Conservation (phyloP, 139 green algal genomes). For the Pseudopediastrum boryanum region DNA sequence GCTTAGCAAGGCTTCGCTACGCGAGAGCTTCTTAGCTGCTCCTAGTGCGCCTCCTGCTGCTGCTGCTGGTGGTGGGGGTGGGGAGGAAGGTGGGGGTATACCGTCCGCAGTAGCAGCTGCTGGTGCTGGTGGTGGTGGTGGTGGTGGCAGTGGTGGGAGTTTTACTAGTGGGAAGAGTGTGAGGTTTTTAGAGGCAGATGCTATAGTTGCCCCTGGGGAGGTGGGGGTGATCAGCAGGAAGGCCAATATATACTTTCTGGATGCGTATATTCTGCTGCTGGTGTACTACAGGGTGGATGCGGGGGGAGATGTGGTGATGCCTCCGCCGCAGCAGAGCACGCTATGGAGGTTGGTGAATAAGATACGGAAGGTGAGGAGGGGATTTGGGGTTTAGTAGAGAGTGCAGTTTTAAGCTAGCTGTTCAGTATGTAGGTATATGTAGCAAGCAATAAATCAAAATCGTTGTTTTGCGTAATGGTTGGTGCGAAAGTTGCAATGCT, state of each 20-base stretch:
- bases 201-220: background rate
- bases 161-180: background rate
- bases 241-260: constrained; percentile 85
- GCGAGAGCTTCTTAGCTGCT: background rate
- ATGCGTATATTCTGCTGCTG: constrained; percentile 80
- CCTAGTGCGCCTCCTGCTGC: constrained; percentile 2
- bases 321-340: constrained; percentile 13
- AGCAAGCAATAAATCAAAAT: too few relatives aligned
- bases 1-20: background rate
- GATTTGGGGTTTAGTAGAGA: too few relatives aligned
- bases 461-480: too few relatives aligned
- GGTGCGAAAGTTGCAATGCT: too few relatives aligned
- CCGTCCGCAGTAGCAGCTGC: background rate
- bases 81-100: too few relatives aligned
- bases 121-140: background rate
- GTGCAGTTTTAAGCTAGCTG: too few relatives aligned
- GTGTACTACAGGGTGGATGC: constrained; percentile 41
- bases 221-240: constrained; percentile 6
- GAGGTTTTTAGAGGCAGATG: background rate
- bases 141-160: background rate
- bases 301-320: background rate
- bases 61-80: constrained; percentile 11
- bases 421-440: too few relatives aligned
- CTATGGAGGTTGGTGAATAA: constrained; percentile 5
- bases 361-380: constrained; percentile 21